Base-by-base conservation (phyloP, 345 rosid genomes). In the Pelargonium nanum region DNA sequence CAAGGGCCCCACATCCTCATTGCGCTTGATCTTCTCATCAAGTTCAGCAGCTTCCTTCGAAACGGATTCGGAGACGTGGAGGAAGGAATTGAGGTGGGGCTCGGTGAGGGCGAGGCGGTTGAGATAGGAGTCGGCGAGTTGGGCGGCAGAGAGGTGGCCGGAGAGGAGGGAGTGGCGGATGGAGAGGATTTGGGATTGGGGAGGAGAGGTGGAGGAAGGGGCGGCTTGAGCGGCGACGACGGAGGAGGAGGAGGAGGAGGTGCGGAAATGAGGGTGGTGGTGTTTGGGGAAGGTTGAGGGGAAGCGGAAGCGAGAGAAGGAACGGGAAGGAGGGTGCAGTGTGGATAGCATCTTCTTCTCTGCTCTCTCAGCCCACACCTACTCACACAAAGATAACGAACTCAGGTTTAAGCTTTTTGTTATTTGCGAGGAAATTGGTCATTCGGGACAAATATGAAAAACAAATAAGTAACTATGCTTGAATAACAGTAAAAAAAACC, bases 161-260 rank as follows among this genome's bases (percentile, higher is more conserved):
- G 88, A 76, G 75, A 85, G 86, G 60, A 91, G 94, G 55, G 94
- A 83, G 54, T 70, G 82, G 62, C 94, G 96, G 59, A 84, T 75
- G 68, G 67, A 67, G 45, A 86, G 86, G 65, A 88, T 85, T 74
- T 86, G 91, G 54, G 96, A 84, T 26, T 71, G 72, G 19, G 83
- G 84, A 0, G 81, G 79, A 2, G 76, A 21, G 22, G 68, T 17
- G 55, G 69, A 6, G 68, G 74, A n/a, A 58, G 59, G 34, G 0
- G 60, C 65, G 21, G 69, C 62, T 63, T 69, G 71, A 72, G 69
- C 68, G 53, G 66, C 26, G 67, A 55, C 26, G 72, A 57, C n/a
- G 64, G 75, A 56, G 57, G 65, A 65, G 12, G 59, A 56, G 24
- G 52, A 59, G 28, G 58, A 21, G 40, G 51, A 4, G 53, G 62